Evolutionary conservation across 116 monocot species (phyloP), one percentile per base, ranked within the genome.

Genomic region (Trichopus zeylanicus): DNA sequence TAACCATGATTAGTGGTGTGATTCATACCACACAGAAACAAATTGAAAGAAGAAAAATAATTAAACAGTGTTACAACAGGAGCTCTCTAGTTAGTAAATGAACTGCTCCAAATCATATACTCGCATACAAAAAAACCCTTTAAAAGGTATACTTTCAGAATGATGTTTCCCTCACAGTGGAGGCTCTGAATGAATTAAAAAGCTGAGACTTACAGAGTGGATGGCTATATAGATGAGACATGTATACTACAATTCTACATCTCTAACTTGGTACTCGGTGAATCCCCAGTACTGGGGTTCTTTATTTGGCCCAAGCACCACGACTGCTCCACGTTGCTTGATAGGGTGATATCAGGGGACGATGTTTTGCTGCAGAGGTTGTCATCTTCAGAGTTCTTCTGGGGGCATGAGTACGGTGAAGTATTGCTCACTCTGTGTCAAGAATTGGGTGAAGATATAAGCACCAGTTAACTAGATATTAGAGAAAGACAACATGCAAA

Each of bases 191-290:
- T 24, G 49, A 49, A 49, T 49, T 6, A 20, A 24, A 49, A 49
- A 49, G 49, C 49, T 49, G 16, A 42, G 49, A 49, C 19, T 24
- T 24, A 24, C 49, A 49, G 1, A 20, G 9, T 6, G 9, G 23
- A 49, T 22, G 49, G 23, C 49, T 49, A 49, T 49, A 49, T 22
- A 22, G 49, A 49, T 20, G 22, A 49, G 22, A 49, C 19, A 22
- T 49, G 8, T 49, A 22, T 21, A 22, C 49, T 49, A 3, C 22
- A 22, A 49, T n/a, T n/a, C 49, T 63, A 70, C 25, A 70, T 64
- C 64, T 62, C 61, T 33, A 70, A 48, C 15, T 64, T 51, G 3
- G 64, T 64, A 32, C 38, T 64, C 6, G 37, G 63, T 9, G 48
- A 57, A 13, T 64, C 71, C 19, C 57, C 48, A 34, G 42, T 26